Evolutionary conservation across 371 early-diverging fungal species (phyloP).

Genomic region (Mucor lusitanicus): DNA sequence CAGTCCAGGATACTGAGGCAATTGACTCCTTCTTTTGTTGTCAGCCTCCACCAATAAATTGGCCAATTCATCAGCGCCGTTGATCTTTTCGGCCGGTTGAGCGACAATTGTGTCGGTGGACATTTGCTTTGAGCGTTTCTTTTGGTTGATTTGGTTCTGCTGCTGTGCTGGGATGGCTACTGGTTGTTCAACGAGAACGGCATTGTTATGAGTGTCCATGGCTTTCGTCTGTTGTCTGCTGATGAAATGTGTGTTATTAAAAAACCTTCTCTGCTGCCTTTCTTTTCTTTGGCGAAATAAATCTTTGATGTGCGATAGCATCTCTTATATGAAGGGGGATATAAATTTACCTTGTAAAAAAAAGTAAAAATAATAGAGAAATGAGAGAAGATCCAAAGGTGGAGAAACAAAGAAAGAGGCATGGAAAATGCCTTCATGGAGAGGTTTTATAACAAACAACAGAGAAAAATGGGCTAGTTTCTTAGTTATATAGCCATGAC

Average conservation of each 20-base stretch:
- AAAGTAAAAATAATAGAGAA: neutral
- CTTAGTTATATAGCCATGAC: constrained; percentile 1
- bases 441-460: neutral
- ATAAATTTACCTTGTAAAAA: constrained; percentile 3
- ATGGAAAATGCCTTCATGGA: neutral
- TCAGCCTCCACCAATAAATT: constrained; percentile 7
- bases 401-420: neutral
- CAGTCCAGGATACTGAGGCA: constrained; percentile 53
- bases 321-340: neutral
- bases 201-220: neutral
- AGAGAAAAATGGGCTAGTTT: neutral
- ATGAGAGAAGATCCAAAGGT: neutral
- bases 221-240: neutral
- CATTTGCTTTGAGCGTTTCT: neutral
- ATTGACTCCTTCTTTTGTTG: constrained; percentile 20
- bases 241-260: constrained; percentile 5
- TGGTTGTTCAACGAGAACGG: neutral
- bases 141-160: neutral
- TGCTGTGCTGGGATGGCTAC: neutral
- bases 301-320: constrained; percentile 24
- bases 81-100: neutral
- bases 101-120: constrained; percentile 4
- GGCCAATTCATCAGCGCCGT: constrained; percentile 14
- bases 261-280: constrained; percentile 1
- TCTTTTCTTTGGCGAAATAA: constrained; percentile 24